Evolutionary conservation across 805 yeast genomes (phyloP).

Genomic region (Pichia nakasei): DNA sequence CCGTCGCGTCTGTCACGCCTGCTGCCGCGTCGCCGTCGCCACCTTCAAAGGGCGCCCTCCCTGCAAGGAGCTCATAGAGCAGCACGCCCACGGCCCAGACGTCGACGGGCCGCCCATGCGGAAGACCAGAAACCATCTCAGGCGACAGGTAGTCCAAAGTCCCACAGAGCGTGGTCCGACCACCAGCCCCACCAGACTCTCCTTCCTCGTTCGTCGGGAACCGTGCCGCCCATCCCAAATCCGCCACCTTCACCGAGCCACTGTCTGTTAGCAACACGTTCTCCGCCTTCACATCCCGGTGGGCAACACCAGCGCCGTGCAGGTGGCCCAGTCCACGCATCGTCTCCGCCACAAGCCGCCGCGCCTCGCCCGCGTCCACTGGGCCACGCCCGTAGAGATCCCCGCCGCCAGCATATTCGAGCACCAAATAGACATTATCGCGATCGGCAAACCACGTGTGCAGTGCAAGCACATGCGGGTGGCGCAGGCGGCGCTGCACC

Average conservation of each 20-base stretch:
- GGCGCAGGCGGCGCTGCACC: slow-evolving; percentile 72
- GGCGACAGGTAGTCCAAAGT: slow-evolving; percentile 93
- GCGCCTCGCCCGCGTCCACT: not conserved
- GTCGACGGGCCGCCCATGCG: slow-evolving; percentile 73
- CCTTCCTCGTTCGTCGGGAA: slow-evolving; percentile 30
- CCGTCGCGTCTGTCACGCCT: slow-evolving; percentile 43
- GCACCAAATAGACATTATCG: slow-evolving; percentile 67
- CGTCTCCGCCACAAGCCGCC: not conserved
- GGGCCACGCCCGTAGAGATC: slow-evolving; percentile 67
- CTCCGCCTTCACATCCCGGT: slow-evolving; percentile 92
- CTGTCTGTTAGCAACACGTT: slow-evolving; percentile 65
- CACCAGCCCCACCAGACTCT: no score
- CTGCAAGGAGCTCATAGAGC: slow-evolving; percentile 78
- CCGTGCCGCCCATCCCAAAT: slow-evolving; percentile 92
- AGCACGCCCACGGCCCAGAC: slow-evolving; percentile 90
- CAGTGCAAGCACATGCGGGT: slow-evolving; percentile 70
- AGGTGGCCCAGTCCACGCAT: slow-evolving; percentile 56
- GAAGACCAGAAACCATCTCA: slow-evolving; percentile 80
- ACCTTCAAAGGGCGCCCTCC: slow-evolving; percentile 90
- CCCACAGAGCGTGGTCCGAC: slow-evolving; percentile 87
- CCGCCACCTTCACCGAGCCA: slow-evolving; percentile 54
- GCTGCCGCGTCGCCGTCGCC: no score
- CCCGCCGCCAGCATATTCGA: slow-evolving; percentile 82
- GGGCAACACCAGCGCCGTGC: slow-evolving; percentile 75
- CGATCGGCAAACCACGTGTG: slow-evolving; percentile 82